Evolutionary conservation across 768 basidiomycete species (phyloP), one percentile per base, ranked within the genome.

Genomic region (Sistotremastrum suecicum): DNA sequence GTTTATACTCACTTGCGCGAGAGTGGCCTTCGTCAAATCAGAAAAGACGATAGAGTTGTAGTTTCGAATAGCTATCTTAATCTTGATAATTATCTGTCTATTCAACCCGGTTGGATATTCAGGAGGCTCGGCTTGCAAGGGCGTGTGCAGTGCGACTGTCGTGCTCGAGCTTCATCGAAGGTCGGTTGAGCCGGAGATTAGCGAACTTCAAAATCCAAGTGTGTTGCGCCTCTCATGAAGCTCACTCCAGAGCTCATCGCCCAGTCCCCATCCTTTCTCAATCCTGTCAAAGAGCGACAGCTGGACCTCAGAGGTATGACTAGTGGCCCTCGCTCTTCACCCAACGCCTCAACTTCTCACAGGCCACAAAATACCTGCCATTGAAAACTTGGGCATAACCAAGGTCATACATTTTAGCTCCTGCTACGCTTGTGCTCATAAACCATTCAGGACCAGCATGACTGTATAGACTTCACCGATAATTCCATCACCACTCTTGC

Each of bases 331-430:
- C 39, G 7, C 36, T 10, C 34, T 7, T 43, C 34, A 20, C 20
- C 30, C 31, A 35, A 4, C 28, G 20, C 20, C n/a, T 44, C 12
- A 31, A 45, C 34, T 34, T 43, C 44, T 53, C 56, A 54, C 62
- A 91, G 88, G 89, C 48, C 83, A 84, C 67, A 90, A 88, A 75
- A 91, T 92, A 53, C 89, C 90, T 45, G 77, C 84, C 46, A 94
- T 94, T 60, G 90, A 94, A 80, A 94, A 94, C 72, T 73, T 94
- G 53, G 90, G 89, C 71, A 84, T 91, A 51, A 88, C 89, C 62
- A 80, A 72, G 72, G 86, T 80, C 43, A 8, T 41, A 33, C 47
- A 43, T 40, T 42, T 47, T 33, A 37, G 42, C 56, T 56, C 39
- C 58, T 51, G 38, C 38, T 48, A 51, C 43, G 34, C 45, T 47